Percentiles rank a stretch among this genome's conserved stretches.
phyloP scores from a whole-genome alignment of 2,329 filamentous ascomycete genomes.

The Botrytis galanthina region DNA sequence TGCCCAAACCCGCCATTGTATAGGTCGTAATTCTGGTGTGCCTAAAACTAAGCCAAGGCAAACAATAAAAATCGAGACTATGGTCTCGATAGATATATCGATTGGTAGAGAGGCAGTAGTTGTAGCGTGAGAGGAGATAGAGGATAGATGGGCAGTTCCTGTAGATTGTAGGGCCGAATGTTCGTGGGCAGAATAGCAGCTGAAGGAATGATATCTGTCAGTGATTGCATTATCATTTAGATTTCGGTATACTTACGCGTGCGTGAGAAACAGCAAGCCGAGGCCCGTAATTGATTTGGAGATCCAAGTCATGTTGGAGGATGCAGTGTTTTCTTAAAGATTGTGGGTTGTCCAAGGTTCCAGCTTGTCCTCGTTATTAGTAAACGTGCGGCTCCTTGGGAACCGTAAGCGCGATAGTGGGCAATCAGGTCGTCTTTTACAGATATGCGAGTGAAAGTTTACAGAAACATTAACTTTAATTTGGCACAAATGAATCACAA shows the following conservation, averaged over 20 bases:
- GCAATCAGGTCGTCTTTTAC: not conserved
- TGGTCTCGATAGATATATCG: conserved; percentile 85
- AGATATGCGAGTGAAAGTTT: not conserved
- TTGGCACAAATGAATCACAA: conserved; percentile 8
- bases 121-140: conserved; percentile 45
- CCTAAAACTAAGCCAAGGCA: conserved; percentile 77
- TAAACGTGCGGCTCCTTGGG: conserved; percentile 15
- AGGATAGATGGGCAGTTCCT: conserved; percentile 48
- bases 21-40: conserved; percentile 76
- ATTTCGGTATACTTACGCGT: conserved; percentile 65
- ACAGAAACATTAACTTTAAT: not conserved
- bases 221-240: conserved; percentile 4
- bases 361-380: conserved; percentile 14
- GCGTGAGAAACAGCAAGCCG: conserved; percentile 75
- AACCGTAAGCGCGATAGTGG: conserved; percentile 20
- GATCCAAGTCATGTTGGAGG: conserved; percentile 63
- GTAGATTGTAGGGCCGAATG: conserved; percentile 72
- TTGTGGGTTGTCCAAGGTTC: conserved; percentile 3
- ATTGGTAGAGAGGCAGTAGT: conserved; percentile 60
- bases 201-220: conserved; percentile 42
- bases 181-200: conserved; percentile 95
- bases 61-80: conserved; percentile 77
- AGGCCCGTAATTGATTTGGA: conserved; percentile 69
- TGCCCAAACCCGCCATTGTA: conserved; percentile 79
- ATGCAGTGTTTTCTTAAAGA: not conserved